Conservation (phyloP, 1,284 basidiomycete species). For the Leccinum subatratum region DNA sequence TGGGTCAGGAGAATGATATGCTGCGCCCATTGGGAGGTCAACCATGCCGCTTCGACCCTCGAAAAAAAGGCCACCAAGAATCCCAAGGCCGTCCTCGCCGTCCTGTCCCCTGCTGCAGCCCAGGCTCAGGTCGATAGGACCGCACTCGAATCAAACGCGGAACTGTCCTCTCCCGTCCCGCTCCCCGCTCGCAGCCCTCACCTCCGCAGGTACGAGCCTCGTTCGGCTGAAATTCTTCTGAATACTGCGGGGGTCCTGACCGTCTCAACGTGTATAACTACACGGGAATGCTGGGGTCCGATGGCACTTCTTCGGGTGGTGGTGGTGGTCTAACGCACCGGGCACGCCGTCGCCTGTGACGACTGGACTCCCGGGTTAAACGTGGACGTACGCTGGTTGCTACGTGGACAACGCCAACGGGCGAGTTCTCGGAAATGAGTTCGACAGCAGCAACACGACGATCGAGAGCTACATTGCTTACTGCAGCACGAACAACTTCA, state of each 20-base stretch:
- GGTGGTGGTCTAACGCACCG: neutral
- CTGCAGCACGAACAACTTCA: conserved; percentile 43
- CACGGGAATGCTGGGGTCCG: conserved; percentile 4
- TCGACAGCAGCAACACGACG: conserved; percentile 35
- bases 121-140: conserved; percentile 33
- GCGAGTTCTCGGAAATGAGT: conserved; percentile 41
- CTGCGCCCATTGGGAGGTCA: conserved; percentile 69
- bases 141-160: conserved; percentile 30
- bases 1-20: conserved; percentile 78
- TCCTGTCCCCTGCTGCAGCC: conserved; percentile 39
- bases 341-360: conserved; percentile 38
- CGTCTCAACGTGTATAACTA: conserved; percentile 27
- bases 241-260: conserved; percentile 67
- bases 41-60: conserved; percentile 36
- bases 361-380: conserved; percentile 44
- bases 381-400: conserved; percentile 42
- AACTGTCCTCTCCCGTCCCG: conserved; percentile 54
- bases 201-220: conserved; percentile 57
- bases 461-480: conserved; percentile 44
- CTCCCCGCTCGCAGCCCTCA: conserved; percentile 56
- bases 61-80: conserved; percentile 24
- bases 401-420: conserved; percentile 49
- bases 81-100: conserved; percentile 57
- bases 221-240: conserved; percentile 52
- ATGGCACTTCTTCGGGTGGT: neutral